A percentile compares a stretch with the other conserved stretches of the same genome.
Evolutionary conservation across 148 eudicot genomes (phyloP).

Genomic region (Diospyros lotus): DNA sequence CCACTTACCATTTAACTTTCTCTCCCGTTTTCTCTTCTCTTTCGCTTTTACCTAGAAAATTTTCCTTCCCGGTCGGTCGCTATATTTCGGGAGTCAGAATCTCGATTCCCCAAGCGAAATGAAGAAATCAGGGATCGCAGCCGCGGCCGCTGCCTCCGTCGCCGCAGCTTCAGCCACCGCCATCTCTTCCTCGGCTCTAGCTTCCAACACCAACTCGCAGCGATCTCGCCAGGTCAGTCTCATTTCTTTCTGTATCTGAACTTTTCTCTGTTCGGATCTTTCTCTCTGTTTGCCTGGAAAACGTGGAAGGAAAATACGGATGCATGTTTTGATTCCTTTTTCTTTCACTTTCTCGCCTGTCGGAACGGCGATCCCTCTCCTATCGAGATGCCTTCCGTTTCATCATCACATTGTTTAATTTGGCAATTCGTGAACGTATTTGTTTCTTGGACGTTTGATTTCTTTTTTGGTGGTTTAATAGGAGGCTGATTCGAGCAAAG

Average conservation of each 20-base stretch:
- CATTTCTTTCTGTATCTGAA: neutral
- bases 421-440: too few species aligned
- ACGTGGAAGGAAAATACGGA: neutral
- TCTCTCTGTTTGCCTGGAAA: conserved; percentile 1
- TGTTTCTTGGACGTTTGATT: neutral
- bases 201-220: neutral
- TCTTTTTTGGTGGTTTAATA: neutral
- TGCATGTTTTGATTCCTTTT: neutral
- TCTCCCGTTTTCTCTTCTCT: neutral
- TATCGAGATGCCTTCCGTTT: too few species aligned
- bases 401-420: too few species aligned
- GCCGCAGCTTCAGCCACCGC: conserved; percentile 14
- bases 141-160: conserved; percentile 13
- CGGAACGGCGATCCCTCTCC: neutral
- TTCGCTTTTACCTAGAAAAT: neutral
- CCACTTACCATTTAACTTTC: neutral
- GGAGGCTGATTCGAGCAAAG: conserved; percentile 7
- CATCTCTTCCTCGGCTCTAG: neutral
- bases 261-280: neutral
- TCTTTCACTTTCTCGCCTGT: neutral
- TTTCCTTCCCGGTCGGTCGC: neutral
- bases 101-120: neutral
- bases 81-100: neutral
- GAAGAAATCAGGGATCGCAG: conserved; percentile 9
- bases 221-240: conserved; percentile 3